Conservation (phyloP, 2,329 filamentous ascomycete genomes). For the Aspergillus persii region DNA sequence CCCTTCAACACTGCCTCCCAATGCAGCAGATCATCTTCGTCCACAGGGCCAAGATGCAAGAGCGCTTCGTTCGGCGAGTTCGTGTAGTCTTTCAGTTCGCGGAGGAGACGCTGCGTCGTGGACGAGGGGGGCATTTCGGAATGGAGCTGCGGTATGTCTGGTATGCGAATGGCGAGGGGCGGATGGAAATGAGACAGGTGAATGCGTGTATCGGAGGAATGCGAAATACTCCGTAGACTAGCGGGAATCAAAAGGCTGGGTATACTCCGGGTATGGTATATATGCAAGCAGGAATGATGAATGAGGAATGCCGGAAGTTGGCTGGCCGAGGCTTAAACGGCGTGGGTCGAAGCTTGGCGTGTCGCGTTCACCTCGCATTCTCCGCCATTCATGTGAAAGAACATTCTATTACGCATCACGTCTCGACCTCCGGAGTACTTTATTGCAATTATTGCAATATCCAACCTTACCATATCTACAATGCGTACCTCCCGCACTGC, state of each 20-base stretch:
- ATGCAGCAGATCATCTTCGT: conserved; percentile 57
- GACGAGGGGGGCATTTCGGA: conserved; percentile 28
- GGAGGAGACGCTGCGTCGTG: conserved; percentile 59
- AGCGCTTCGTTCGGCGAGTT: conserved; percentile 57
- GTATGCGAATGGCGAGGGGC: too few relatives aligned
- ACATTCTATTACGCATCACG: too few relatives aligned
- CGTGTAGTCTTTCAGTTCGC: conserved; percentile 59
- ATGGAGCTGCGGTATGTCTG: neutral
- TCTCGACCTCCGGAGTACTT: too few relatives aligned
- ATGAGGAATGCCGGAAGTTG: neutral
- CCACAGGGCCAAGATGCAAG: conserved; percentile 55
- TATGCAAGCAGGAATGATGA: neutral
- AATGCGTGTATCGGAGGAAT: too few relatives aligned
- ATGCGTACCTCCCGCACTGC: conserved; percentile 62
- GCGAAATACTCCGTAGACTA: too few relatives aligned
- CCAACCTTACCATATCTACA: too few relatives aligned
- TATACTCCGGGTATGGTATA: neutral
- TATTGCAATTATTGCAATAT: too few relatives aligned
- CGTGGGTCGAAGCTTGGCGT: neutral
- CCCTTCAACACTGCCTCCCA: conserved; percentile 63
- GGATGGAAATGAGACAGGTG: too few relatives aligned
- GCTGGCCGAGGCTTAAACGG: conserved; percentile 15
- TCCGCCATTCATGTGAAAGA: conserved; percentile 21
- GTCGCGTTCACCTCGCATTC: neutral
- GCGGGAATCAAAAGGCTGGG: too few relatives aligned